Evolutionary conservation across 345 rosid species (phyloP), one percentile per base, ranked within the genome.

Genomic region (Balakata baccata): DNA sequence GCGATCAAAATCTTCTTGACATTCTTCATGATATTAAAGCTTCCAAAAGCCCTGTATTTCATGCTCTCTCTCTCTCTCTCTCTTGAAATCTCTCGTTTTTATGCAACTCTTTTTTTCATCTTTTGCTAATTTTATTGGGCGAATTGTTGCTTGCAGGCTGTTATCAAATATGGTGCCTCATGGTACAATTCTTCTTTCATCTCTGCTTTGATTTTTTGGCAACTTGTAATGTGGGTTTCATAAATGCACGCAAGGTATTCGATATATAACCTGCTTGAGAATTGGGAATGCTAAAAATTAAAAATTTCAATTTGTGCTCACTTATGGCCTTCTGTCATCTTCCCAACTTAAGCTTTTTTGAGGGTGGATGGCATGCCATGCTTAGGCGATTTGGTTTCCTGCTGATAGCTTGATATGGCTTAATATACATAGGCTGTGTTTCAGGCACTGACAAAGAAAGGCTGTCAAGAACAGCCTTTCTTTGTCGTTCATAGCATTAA

Each of bases 111-210:
- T 1, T 29, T 17, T 49, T 47, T 13, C 4, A 0, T 7, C 53
- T 29, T 63, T 25, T 5, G 16, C 23, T 29, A 11, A 46, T 4
- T 68, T 51, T 20, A 14, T 51, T 20, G 6, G 25, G 62, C 37
- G 4, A 4, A 41, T 64, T 41, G 29, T 8, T 43, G 18, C 46
- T 76, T 68, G 79, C 86, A 86, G 93, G 84, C 87, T 4, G 85
- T 85, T 50, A 77, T 89, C 79, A 89, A 85, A 72, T 87, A 86
- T 34, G 91, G 91, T n/a, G 90, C 91, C 9, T 86, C 90, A 10
- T 86, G 91, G 90, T 89, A 85, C 23, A 75, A 6, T 69, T 4
- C 17, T 63, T 6, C 9, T 51, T 23, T 18, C 6, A 1, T n/a
- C 3, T 66, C 7, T 3, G 47, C 7, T 18, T 2, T 16, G 17